Percentiles rank a stretch among this genome's conserved stretches.
These are phyloP conservation scores for Fomitopsis palustris DNA, from an alignment of 1,284 basidiomycete species.

Conservation along the genomic window DNA sequence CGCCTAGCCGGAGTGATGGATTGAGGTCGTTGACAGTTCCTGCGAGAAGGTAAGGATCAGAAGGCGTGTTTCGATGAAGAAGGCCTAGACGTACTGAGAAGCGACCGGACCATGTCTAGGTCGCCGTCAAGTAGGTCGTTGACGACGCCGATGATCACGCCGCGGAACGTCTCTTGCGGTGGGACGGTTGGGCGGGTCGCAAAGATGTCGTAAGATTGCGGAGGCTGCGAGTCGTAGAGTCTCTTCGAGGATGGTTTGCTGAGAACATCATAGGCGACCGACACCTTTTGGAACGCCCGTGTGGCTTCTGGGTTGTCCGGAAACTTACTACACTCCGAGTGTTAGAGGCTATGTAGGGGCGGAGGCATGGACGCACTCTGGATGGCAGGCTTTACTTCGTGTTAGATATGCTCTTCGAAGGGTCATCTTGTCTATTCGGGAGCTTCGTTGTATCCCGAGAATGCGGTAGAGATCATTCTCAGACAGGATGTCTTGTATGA, in stretches of 20 bases:
- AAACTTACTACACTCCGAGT: slow-evolving; percentile 58
- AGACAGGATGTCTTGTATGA: slow-evolving; percentile 52
- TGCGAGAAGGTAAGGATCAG: slow-evolving; percentile 24
- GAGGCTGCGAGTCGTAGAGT: slow-evolving; percentile 62
- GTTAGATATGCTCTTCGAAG: slow-evolving; percentile 76
- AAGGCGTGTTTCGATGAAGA: neutral
- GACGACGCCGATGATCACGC: slow-evolving; percentile 70
- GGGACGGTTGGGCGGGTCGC: slow-evolving; percentile 44
- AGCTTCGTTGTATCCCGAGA: slow-evolving; percentile 55
- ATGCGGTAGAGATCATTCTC: slow-evolving; percentile 69
- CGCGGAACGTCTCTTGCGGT: slow-evolving; percentile 75
- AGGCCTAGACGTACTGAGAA: slow-evolving; percentile 53
- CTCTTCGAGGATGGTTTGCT: slow-evolving; percentile 68
- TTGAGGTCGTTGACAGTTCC: slow-evolving; percentile 73
- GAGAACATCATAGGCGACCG: slow-evolving; percentile 79
- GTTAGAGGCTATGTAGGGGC: neutral
- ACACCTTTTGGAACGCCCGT: slow-evolving; percentile 81
- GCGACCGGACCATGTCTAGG: slow-evolving; percentile 71
- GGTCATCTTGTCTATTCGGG: slow-evolving; percentile 55
- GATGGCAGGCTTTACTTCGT: slow-evolving; percentile 76
- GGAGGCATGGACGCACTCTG: slow-evolving; percentile 56
- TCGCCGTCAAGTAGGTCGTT: slow-evolving; percentile 84
- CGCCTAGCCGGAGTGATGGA: slow-evolving; percentile 63
- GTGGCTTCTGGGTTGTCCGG: slow-evolving; percentile 75
- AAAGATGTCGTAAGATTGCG: slow-evolving; percentile 50